A percentile compares a stretch with the other conserved stretches of the same genome.
Conservation (phyloP, 2,329 filamentous ascomycete genomes). For the Penicillium sp. region DNA sequence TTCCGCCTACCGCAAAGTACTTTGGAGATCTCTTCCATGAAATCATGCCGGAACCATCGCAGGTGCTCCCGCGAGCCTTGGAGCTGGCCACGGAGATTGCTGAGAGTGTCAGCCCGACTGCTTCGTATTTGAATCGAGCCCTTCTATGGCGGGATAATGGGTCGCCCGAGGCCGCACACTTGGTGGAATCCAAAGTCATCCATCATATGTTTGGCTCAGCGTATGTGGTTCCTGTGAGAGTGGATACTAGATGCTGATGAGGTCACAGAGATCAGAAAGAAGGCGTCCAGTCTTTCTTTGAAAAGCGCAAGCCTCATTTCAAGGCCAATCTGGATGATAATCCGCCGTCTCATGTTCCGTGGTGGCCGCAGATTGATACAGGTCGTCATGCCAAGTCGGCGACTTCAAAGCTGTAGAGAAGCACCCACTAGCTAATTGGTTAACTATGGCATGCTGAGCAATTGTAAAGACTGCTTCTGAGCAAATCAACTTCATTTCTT, state of each 20-base stretch:
- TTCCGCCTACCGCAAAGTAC: conserved; percentile 44
- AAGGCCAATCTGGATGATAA: conserved; percentile 56
- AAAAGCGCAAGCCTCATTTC: conserved; percentile 62
- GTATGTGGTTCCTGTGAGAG: conserved; percentile 13
- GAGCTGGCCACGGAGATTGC: conserved; percentile 62
- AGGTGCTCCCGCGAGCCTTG: conserved; percentile 60
- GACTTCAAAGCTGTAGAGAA: conserved; percentile 23
- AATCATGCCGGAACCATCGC: conserved; percentile 51
- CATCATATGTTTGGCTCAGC: conserved; percentile 35
- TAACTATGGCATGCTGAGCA: too few species aligned
- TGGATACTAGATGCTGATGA: conserved; percentile 7
- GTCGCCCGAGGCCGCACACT: conserved; percentile 62
- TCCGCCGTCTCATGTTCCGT: conserved; percentile 57
- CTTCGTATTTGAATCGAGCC: conserved; percentile 62
- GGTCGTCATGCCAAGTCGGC: conserved; percentile 20
- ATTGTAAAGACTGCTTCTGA: too few species aligned
- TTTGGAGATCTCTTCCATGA: conserved; percentile 60
- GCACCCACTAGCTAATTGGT: too few species aligned
- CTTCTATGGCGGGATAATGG: conserved; percentile 55
- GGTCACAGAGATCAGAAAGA: conserved; percentile 57
- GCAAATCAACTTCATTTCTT: too few species aligned
- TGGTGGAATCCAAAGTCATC: conserved; percentile 54
- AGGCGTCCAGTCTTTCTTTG: conserved; percentile 61
- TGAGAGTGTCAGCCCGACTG: conserved; percentile 59
- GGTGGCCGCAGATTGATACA: conserved; percentile 58